phyloP scores from a whole-genome alignment of 2,329 filamentous ascomycete genomes.

The Ceratocystis colombiana region DNA sequence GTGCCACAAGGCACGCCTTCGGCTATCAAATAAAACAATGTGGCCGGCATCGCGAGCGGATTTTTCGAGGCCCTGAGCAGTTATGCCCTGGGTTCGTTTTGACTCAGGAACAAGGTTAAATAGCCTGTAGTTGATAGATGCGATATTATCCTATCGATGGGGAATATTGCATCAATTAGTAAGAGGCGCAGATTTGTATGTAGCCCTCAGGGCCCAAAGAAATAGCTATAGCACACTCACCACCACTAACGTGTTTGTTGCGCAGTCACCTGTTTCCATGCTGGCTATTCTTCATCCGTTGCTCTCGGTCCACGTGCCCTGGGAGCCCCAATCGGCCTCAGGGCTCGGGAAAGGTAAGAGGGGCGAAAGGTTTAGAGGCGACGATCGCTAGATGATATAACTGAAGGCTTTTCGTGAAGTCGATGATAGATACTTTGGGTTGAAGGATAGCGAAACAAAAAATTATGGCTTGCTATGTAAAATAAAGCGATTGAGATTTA shows the following conservation, averaged over 20 bases:
- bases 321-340: slow-evolving; percentile 25
- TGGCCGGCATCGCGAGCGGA: slow-evolving; percentile 43
- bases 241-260: slow-evolving; percentile 51
- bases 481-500: not conserved
- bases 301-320: slow-evolving; percentile 13
- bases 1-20: slow-evolving; percentile 44
- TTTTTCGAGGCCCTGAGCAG: slow-evolving; percentile 44
- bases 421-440: not conserved
- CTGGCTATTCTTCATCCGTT: slow-evolving; percentile 32
- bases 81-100: slow-evolving; percentile 38
- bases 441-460: not conserved
- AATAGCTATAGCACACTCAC: slow-evolving; percentile 34
- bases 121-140: slow-evolving; percentile 45
- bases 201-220: not conserved
- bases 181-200: not conserved
- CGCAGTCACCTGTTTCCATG: slow-evolving; percentile 55
- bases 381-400: not conserved
- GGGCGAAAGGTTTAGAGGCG: not conserved
- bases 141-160: slow-evolving; percentile 44
- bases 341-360: slow-evolving; percentile 18
- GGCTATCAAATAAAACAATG: slow-evolving; percentile 44
- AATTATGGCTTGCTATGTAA: not conserved
- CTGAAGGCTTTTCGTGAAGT: not conserved
- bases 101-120: slow-evolving; percentile 41
- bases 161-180: slow-evolving; percentile 19